A percentile compares a stretch with the other conserved stretches of the same genome.
These are phyloP conservation scores for Starmerella geochares DNA, from an alignment of 805 yeast genomes.

Conservation along the genomic window DNA sequence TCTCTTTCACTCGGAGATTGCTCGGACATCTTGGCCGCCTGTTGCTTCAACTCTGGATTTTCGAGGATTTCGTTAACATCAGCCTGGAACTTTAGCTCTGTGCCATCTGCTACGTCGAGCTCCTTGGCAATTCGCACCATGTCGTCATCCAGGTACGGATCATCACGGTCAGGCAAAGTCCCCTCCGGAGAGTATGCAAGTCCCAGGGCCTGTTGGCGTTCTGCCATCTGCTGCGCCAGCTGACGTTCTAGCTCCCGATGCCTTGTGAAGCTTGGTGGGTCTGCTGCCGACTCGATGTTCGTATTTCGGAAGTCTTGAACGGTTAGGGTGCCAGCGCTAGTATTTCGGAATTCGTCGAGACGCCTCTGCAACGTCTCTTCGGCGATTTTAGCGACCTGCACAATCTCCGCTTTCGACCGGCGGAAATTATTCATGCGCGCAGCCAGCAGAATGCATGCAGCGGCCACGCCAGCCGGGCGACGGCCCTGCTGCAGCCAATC, in stretches of 20 bases:
- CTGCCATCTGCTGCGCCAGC: constrained; percentile 5
- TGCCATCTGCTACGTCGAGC: constrained; percentile 27
- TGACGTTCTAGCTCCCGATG: constrained; percentile 45
- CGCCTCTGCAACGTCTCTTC: constrained; percentile 87
- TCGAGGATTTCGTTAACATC: constrained; percentile 28
- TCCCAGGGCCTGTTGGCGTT: constrained; percentile 15
- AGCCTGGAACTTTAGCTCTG: constrained; percentile 25
- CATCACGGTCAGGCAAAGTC: constrained; percentile 18
- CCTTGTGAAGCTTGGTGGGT: constrained; percentile 74
- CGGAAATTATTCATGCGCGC: constrained; percentile 94
- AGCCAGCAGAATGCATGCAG: constrained; percentile 86
- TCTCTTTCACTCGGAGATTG: constrained; percentile 1
- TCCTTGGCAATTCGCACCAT: constrained; percentile 25
- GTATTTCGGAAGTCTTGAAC: constrained; percentile 59
- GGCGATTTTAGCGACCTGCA: constrained; percentile 89
- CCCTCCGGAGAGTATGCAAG: constrained; percentile 23
- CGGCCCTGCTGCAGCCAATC: constrained; percentile 97
- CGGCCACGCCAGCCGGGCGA: constrained; percentile 97
- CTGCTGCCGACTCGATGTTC: constrained; percentile 37
- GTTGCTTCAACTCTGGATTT: constrained; percentile 22
- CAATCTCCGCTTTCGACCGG: constrained; percentile 85
- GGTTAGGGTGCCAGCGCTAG: constrained; percentile 63
- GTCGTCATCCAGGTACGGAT: constrained; percentile 23
- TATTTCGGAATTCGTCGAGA: constrained; percentile 72
- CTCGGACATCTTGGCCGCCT: constrained; percentile 19